phyloP scores from a whole-genome alignment of 1,284 basidiomycete genomes.

The Apiotrichum siamense region DNA sequence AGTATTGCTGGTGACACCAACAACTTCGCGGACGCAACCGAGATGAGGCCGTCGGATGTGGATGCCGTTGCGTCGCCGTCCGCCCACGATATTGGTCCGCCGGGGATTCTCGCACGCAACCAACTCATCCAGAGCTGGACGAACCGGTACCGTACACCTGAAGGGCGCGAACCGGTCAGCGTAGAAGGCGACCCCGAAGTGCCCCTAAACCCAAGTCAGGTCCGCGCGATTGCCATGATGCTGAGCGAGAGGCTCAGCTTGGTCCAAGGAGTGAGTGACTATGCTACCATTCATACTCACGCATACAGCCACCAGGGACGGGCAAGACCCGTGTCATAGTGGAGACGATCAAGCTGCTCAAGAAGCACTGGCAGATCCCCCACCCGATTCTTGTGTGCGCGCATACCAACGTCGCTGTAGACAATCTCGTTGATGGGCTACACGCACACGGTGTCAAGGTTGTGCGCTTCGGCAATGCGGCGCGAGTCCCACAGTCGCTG shows the following conservation, averaged over 20 bases:
- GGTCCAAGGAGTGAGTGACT: slow-evolving; percentile 70
- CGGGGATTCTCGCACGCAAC: slow-evolving; percentile 61
- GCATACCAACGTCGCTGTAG: slow-evolving; percentile 91
- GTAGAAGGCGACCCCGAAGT: slow-evolving; percentile 76
- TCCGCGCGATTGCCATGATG: slow-evolving; percentile 79
- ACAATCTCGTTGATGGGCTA: slow-evolving; percentile 74
- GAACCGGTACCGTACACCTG: slow-evolving; percentile 55
- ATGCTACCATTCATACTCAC: neutral
- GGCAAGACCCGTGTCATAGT: slow-evolving; percentile 92
- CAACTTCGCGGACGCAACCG: slow-evolving; percentile 15
- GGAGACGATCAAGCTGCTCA: slow-evolving; percentile 73
- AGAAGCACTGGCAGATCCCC: slow-evolving; percentile 71
- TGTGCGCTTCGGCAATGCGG: slow-evolving; percentile 65
- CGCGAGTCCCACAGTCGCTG: slow-evolving; percentile 59
- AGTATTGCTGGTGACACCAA: neutral
- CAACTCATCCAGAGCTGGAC: slow-evolving; percentile 71
- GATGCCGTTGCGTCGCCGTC: slow-evolving; percentile 29
- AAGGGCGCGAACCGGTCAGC: slow-evolving; percentile 53
- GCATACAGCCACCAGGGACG: slow-evolving; percentile 89
- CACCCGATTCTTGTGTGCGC: slow-evolving; percentile 82
- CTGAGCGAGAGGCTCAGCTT: slow-evolving; percentile 69
- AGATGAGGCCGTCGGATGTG: slow-evolving; percentile 30
- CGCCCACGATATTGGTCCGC: slow-evolving; percentile 2
- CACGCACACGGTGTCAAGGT: slow-evolving; percentile 59
- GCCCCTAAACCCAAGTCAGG: slow-evolving; percentile 70